phyloP scores from a whole-genome alignment of 441 rosid genomes.

The Aleurites moluccanus region DNA sequence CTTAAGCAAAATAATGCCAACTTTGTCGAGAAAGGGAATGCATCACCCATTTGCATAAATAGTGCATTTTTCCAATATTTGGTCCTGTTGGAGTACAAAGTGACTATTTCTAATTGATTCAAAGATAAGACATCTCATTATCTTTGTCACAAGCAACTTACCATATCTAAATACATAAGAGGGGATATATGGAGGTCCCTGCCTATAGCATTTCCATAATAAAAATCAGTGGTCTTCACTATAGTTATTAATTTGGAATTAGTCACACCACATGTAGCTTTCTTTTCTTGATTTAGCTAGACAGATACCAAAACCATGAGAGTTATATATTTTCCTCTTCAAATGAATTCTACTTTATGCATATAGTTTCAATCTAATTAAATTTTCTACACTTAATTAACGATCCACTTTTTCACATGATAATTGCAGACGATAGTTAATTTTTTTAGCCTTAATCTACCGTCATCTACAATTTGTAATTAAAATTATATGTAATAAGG shows the following conservation, averaged over 20 bases:
- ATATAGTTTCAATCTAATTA: no score
- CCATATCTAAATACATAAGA: neutral
- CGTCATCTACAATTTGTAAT: no score
- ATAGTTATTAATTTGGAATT: neutral
- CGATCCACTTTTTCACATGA: no score
- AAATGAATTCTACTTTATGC: no score
- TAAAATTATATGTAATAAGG: no score
- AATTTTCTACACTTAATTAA: no score
- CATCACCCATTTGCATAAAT: neutral
- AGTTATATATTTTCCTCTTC: neutral
- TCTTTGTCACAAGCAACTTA: neutral
- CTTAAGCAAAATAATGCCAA: neutral
- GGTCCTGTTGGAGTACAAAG: neutral
- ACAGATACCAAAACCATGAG: neutral
- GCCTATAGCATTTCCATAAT: neutral
- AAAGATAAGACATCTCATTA: neutral
- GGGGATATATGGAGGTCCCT: neutral
- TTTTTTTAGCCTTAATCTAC: no score
- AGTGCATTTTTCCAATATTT: slow-evolving; percentile 5
- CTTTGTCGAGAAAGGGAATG: neutral
- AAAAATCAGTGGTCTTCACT: no score
- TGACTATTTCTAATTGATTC: neutral
- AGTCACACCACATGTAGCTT: neutral
- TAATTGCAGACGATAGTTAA: no score
- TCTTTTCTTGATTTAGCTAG: slow-evolving; percentile 16